phyloP scores from a whole-genome alignment of 441 rosid genomes.

The Populus hybrid region DNA sequence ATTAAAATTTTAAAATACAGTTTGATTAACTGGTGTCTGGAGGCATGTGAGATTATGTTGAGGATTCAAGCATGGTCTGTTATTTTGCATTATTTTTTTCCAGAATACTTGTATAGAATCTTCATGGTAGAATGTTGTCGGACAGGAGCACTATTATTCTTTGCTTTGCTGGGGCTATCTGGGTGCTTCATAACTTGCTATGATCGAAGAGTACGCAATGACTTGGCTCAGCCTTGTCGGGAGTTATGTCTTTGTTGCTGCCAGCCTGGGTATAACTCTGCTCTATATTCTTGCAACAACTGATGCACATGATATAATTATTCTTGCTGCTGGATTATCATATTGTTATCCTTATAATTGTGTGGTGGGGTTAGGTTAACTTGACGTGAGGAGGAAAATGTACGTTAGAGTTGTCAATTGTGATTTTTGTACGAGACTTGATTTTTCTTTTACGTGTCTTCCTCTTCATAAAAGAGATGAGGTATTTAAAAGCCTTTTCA shows the following conservation, averaged over 20 bases:
- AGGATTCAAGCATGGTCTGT: not conserved
- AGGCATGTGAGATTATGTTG: not conserved
- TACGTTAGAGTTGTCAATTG: not conserved
- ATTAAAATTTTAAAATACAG: not conserved
- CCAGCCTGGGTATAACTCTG: conserved; percentile 83
- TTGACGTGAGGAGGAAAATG: not conserved
- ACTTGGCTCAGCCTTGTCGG: conserved; percentile 97
- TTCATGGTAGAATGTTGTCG: conserved; percentile 3
- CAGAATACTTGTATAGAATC: conserved; percentile 1
- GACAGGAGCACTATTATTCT: conserved; percentile 90
- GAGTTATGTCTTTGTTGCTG: conserved; percentile 99
- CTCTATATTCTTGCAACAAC: conserved; percentile 10
- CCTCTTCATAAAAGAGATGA: not conserved
- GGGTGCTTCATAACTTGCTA: conserved; percentile 99
- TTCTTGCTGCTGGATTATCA: not conserved
- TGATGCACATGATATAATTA: not conserved
- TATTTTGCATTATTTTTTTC: not conserved
- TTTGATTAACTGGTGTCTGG: not conserved
- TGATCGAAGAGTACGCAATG: conserved; percentile 96
- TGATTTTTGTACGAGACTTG: not conserved
- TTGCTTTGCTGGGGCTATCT: conserved; percentile 97
- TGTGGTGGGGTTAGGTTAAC: not conserved
- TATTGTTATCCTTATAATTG: not conserved
- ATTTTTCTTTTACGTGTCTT: not conserved
- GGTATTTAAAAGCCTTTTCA: not conserved